A percentile compares a stretch with the other conserved stretches of the same genome.
Conservation (phyloP, 2,329 filamentous ascomycete species). For the Ophiostoma piceae region DNA sequence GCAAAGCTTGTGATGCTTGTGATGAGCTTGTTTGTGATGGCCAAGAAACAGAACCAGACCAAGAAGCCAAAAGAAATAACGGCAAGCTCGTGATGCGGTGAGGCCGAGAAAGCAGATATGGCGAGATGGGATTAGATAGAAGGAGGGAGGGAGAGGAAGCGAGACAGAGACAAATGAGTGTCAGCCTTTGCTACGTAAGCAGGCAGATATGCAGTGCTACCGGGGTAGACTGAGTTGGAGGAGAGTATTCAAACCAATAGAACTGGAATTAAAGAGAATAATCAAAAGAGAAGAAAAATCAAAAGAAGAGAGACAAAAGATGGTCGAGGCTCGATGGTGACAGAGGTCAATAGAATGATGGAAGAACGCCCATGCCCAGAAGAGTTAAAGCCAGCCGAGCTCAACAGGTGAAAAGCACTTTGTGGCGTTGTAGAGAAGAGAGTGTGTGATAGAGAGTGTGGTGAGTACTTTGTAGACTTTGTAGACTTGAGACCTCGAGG, state of each 20-base stretch:
- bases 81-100: conserved; percentile 18
- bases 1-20: conserved; percentile 5
- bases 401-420: conserved; percentile 7
- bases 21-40: neutral
- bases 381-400: conserved; percentile 15
- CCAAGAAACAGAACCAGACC: neutral
- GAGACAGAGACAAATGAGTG: neutral
- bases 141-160: neutral
- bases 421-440: too few relatives aligned
- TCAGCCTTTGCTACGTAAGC: neutral
- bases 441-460: too few relatives aligned
- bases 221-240: neutral
- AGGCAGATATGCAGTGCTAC: neutral
- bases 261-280: neutral
- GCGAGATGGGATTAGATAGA: neutral
- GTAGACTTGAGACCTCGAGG: neutral
- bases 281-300: neutral
- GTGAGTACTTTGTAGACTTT: too few relatives aligned
- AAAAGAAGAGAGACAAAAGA: neutral
- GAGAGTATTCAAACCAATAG: neutral
- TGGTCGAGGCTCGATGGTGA: conserved; percentile 25
- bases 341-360: conserved; percentile 26
- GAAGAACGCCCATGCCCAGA: conserved; percentile 23
- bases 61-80: neutral
- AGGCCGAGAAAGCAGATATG: conserved; percentile 10